Evolutionary conservation across 805 yeast genomes (phyloP).

Genomic region (Hanseniaspora thailandica): DNA sequence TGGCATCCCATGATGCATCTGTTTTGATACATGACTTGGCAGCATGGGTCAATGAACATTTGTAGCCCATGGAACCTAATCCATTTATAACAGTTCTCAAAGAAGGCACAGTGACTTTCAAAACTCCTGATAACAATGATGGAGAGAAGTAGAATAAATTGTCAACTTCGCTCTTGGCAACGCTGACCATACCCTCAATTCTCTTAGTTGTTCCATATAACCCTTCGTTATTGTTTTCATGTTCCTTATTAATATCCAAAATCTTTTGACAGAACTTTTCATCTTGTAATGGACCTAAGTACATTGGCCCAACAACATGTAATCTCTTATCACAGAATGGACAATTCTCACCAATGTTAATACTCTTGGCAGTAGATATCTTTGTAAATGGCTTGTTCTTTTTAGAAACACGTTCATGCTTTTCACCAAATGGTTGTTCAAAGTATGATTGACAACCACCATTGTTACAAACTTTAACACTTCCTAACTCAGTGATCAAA

Average conservation of each 20-base stretch:
- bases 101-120: constrained; percentile 78
- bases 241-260: constrained; percentile 39
- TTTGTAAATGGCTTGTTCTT: constrained; percentile 33
- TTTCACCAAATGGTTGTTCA: constrained; percentile 65
- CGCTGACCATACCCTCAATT: constrained; percentile 82
- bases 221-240: constrained; percentile 32
- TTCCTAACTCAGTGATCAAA: constrained; percentile 63
- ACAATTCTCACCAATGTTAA: constrained; percentile 52
- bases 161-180: constrained; percentile 63
- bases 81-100: constrained; percentile 63
- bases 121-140: constrained; percentile 57
- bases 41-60: constrained; percentile 82
- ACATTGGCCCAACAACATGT: constrained; percentile 94
- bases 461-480: constrained; percentile 60
- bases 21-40: constrained; percentile 78
- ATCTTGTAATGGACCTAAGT: constrained; percentile 73
- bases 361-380: constrained; percentile 56
- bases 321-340: constrained; percentile 54
- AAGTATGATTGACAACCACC: constrained; percentile 64
- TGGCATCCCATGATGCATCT: constrained; percentile 69
- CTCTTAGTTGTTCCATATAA: constrained; percentile 71
- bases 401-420: constrained; percentile 33
- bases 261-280: constrained; percentile 52
- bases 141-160: constrained; percentile 77
- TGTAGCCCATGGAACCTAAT: constrained; percentile 68